Evolutionary conservation across 2,329 filamentous ascomycete species (phyloP).

Genomic region (Talaromyces marneffei): DNA sequence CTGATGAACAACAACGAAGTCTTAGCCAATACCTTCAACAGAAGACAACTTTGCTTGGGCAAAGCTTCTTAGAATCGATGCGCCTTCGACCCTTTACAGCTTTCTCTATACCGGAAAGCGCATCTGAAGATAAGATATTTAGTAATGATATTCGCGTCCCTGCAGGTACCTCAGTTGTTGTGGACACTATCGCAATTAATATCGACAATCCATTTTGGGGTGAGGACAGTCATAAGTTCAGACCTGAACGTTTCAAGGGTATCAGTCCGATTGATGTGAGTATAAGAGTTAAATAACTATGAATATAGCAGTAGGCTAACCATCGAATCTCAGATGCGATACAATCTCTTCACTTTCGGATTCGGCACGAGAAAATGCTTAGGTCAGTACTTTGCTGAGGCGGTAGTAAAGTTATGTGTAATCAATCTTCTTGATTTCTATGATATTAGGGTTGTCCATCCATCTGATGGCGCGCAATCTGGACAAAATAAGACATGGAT

Average conservation of each 20-base stretch:
- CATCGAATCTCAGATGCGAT: not conserved
- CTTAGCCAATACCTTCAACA: not conserved
- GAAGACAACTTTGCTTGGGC: slow-evolving; percentile 25
- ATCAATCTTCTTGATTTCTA: too few relatives aligned
- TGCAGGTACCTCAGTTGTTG: slow-evolving; percentile 25
- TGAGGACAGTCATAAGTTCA: slow-evolving; percentile 28
- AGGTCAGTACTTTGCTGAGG: not conserved
- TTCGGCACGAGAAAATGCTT: not conserved
- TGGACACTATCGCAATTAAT: slow-evolving; percentile 44
- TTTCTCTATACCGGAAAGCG: not conserved
- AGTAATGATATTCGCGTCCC: slow-evolving; percentile 14
- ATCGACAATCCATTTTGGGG: slow-evolving; percentile 37
- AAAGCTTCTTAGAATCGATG: slow-evolving; percentile 27
- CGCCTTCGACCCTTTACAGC: slow-evolving; percentile 9
- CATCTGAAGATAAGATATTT: not conserved
- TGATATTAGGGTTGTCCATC: too few relatives aligned
- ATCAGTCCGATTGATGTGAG: not conserved
- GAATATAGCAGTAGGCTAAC: not conserved
- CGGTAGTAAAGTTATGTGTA: not conserved
- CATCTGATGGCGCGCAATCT: too few relatives aligned
- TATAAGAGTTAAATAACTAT: not conserved
- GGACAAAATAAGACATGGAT: too few relatives aligned
- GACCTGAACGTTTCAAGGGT: slow-evolving; percentile 24
- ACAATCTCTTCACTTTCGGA: slow-evolving; percentile 1
- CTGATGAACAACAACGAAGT: not conserved